Evolutionary conservation across 495 filamentous ascomycete species (phyloP).

Genomic region (Hypoxylon intermedium): DNA sequence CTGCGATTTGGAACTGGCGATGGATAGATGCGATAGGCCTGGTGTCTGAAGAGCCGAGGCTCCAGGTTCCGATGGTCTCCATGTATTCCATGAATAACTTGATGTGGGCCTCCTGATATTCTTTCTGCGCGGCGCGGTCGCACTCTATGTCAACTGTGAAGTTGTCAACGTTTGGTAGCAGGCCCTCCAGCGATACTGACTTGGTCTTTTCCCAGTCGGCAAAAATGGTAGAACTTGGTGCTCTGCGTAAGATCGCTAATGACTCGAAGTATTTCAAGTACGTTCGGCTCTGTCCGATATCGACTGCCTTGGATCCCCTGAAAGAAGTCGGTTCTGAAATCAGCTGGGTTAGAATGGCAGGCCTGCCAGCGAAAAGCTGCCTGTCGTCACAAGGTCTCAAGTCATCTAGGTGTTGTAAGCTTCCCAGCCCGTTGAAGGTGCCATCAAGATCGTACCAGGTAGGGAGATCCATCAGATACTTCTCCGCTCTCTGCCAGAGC

Average conservation of each 20-base stretch:
- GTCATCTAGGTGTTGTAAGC: constrained; percentile 16
- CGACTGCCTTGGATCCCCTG: background rate
- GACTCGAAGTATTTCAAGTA: constrained; percentile 35
- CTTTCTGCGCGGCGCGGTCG: constrained; percentile 4
- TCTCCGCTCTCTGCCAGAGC: constrained; percentile 25
- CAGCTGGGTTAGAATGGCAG: constrained; percentile 15
- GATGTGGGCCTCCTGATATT: constrained; percentile 31
- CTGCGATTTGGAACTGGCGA: constrained; percentile 28
- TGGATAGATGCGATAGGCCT: background rate
- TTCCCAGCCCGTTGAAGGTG: background rate
- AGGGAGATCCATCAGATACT: constrained; percentile 1
- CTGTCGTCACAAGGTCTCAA: constrained; percentile 4
- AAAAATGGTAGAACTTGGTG: constrained; percentile 32
- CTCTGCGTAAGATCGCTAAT: constrained; percentile 37
- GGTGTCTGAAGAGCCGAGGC: no score
- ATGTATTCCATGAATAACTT: constrained; percentile 30
- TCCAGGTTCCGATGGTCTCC: background rate
- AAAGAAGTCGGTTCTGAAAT: background rate
- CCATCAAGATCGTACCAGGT: no score
- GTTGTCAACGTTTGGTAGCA: constrained; percentile 35
- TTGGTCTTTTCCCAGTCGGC: constrained; percentile 21
- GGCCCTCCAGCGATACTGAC: constrained; percentile 29
- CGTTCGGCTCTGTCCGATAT: constrained; percentile 26
- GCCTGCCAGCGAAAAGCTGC: constrained; percentile 31
- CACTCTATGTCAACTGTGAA: constrained; percentile 35